phyloP scores from a whole-genome alignment of 441 rosid genomes.

The Jatropha podagrica region DNA sequence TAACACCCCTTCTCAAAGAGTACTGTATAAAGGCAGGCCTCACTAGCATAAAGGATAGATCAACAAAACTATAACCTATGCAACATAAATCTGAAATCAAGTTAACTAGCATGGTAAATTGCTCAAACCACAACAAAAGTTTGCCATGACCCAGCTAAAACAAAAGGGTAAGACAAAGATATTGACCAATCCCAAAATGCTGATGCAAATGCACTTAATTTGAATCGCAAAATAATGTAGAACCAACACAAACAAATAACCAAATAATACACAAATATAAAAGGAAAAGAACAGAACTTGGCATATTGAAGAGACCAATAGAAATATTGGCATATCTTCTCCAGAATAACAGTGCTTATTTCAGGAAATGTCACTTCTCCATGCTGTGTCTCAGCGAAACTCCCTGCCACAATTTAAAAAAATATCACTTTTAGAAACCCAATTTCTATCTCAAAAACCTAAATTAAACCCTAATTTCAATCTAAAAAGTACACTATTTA shows the following conservation, averaged over 20 bases:
- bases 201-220: background rate
- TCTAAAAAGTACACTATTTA: background rate
- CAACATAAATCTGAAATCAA: background rate
- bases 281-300: slow-evolving; percentile 41
- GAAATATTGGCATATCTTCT: slow-evolving; percentile 96
- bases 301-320: slow-evolving; percentile 94
- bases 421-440: background rate
- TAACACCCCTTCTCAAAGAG: background rate
- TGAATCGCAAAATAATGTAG: background rate
- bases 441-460: background rate
- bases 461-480: background rate
- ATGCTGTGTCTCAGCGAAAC: slow-evolving; percentile 78
- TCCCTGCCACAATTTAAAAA: slow-evolving; percentile 40
- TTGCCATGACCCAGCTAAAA: background rate
- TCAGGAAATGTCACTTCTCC: slow-evolving; percentile 92
- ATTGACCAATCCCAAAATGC: background rate
- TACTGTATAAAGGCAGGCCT: background rate
- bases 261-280: background rate
- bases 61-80: background rate
- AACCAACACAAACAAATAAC: background rate
- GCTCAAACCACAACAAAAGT: background rate
- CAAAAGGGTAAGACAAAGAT: background rate
- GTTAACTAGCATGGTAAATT: background rate
- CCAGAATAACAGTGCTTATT: slow-evolving; percentile 78
- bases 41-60: background rate